These are phyloP conservation scores for Lactarius tabidus DNA, from an alignment of 768 basidiomycete genomes.

Conservation along the genomic window DNA sequence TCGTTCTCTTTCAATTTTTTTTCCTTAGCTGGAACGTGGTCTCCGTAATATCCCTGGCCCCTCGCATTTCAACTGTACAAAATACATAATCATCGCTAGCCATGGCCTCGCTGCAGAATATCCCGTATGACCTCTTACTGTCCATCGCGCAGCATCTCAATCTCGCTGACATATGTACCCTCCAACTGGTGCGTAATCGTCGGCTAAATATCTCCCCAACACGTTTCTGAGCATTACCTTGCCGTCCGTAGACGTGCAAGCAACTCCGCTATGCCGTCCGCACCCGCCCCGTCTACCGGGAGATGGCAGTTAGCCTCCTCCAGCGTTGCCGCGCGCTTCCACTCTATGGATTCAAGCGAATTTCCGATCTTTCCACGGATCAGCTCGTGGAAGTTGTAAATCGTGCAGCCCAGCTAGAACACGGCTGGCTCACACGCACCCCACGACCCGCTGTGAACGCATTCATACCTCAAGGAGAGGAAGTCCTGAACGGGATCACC, in stretches of 20 bases:
- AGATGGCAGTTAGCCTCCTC: conserved; percentile 58
- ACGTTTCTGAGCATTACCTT: background rate
- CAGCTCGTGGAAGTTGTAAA: conserved; percentile 61
- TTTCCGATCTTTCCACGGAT: conserved; percentile 59
- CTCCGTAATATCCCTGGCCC: background rate
- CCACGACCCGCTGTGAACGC: conserved; percentile 46
- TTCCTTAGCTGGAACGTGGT: background rate
- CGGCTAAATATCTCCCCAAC: background rate
- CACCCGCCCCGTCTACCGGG: conserved; percentile 65
- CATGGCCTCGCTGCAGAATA: conserved; percentile 35
- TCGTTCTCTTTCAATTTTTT: background rate
- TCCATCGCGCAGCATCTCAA: conserved; percentile 63
- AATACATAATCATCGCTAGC: background rate
- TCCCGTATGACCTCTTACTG: conserved; percentile 69
- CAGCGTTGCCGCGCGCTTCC: conserved; percentile 65
- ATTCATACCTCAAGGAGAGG: conserved; percentile 22
- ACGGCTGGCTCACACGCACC: conserved; percentile 55
- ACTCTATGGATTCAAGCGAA: conserved; percentile 62
- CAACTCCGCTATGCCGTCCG: conserved; percentile 55
- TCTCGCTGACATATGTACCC: conserved; percentile 52
- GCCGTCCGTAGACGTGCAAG: conserved; percentile 51
- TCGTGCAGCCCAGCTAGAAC: conserved; percentile 58
- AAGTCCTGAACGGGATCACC: background rate
- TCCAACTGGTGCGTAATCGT: conserved; percentile 54
- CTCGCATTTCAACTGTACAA: background rate